A percentile compares a stretch with the other conserved stretches of the same genome.
Evolutionary conservation across 805 yeast species (phyloP).

Genomic region (Candida silvicultrix): DNA sequence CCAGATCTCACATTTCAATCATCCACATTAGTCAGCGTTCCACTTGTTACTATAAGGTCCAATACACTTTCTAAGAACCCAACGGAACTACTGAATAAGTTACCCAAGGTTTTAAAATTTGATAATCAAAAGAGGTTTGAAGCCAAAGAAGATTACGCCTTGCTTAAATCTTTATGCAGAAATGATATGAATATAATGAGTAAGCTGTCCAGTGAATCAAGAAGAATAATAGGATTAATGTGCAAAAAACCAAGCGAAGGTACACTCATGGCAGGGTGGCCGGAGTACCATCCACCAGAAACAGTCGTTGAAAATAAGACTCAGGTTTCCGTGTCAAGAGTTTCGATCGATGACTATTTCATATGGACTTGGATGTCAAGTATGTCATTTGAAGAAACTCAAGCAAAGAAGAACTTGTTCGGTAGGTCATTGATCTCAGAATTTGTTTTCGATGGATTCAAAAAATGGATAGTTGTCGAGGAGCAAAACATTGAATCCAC

Average conservation of each 20-base stretch:
- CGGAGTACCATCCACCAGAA: constrained; percentile 22
- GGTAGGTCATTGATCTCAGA: constrained; percentile 82
- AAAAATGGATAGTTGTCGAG: constrained; percentile 72
- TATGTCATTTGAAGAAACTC: constrained; percentile 67
- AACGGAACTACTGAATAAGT: constrained; percentile 52
- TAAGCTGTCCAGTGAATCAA: constrained; percentile 69
- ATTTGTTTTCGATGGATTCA: constrained; percentile 69
- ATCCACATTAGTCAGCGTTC: constrained; percentile 44
- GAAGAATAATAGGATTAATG: constrained; percentile 42
- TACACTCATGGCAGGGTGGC: constrained; percentile 36
- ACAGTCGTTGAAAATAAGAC: constrained; percentile 21
- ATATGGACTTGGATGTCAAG: constrained; percentile 90
- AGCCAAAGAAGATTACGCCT: constrained; percentile 71
- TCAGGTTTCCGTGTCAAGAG: constrained; percentile 41
- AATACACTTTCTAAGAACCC: constrained; percentile 36
- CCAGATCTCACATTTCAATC: constrained; percentile 30
- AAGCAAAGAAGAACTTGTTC: constrained; percentile 56
- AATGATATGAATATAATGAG: constrained; percentile 48
- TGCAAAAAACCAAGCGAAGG: constrained; percentile 26
- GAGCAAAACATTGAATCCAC: constrained; percentile 43
- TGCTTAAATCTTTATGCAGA: constrained; percentile 66
- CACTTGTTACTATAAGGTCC: constrained; percentile 50
- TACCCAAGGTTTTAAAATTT: constrained; percentile 56
- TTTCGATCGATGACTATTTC: constrained; percentile 78
- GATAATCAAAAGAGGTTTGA: constrained; percentile 64